Base-by-base conservation (phyloP, 2,329 filamentous ascomycete genomes). In the Aspergillus viridinutans region DNA sequence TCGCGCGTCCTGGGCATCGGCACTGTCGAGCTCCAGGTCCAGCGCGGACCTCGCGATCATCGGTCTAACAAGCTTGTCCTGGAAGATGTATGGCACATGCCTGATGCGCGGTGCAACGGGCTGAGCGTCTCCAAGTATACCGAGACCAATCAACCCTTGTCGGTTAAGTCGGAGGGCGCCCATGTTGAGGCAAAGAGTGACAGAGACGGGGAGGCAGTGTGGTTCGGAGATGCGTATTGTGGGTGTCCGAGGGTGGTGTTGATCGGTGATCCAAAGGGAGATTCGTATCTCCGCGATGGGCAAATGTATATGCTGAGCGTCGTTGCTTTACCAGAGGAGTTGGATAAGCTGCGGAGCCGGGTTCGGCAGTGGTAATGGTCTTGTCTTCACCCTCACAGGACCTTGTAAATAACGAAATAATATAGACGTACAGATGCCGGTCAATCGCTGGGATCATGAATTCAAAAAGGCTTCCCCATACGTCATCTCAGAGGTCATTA, bases 41-140 rank as follows among this genome's bases (percentile, higher is more conserved):
- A 53, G 10, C 61, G 63, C 1, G 49, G 35, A 9, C 59, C 63
- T 0, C 47, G 45, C 6, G 63, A 63, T 8, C 23, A 50, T 0
- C 56, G 58, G 3, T 55, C 55, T 5, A 56, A 60, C 45, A 62
- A 50, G 4, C 54, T 65, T 3, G 50, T 61, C 7, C 26, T 65
- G 25, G 35, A 57, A 9, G 60, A 64, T 21, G 63, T 65, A 49
- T 28, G 64, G 55, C 63, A 65, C 29, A 53, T 65, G 50, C 63
- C 63, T 14, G 49, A 61, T 12, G 63, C 62, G 25, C 43, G 52
- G 25, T 65, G 63, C 9, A 65, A 65, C 47, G 63, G 62, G 25
- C 35, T 65, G 21, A 60, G 63, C 42, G 29, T 64, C 14, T 26
- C 54, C 1, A 58, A 56, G 52, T 61, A 58, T 28, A 43, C 52